Base-by-base conservation (phyloP, 345 rosid genomes). In the Eucalyptus tenuipes region DNA sequence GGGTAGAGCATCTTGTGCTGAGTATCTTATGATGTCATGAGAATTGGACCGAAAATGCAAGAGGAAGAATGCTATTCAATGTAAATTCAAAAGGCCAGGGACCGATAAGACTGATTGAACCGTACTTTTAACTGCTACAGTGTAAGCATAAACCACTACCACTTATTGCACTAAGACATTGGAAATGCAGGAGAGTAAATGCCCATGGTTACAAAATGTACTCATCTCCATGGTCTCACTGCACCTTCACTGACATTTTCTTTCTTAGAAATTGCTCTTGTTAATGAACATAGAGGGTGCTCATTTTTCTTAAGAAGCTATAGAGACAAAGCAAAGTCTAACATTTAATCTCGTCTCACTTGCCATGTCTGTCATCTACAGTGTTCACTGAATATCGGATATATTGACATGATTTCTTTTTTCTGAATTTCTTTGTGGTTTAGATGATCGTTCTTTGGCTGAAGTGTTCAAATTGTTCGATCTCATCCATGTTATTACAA, bases 391-490 rank as follows among this genome's bases (percentile, higher is more conserved):
- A 40, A 20, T 40, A 11, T 40, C 1, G 14, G 29, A 37, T 47
- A 42, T 45, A 61, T 47, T 89, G 13, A 37, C 47, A 80, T 47
- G 20, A 42, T 49, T 33, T 50, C 49, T 12, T 11, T 4, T 40
- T 27, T 64, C 84, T 18, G 50, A 53, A 44, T 89, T 66, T 31
- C 40, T 88, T 49, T 59, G 16, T 80, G 33, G 87, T 89, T 88
- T 91, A 94, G 99, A 91, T 91, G 96, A 94, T 90, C 95, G 99
- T 45, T 92, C 99, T 57, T 89, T 94, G 90, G 89, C 16, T 57
- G 99, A 97, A 89, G 99, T 96, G 68, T 97, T 97, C 96, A 96
- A 95, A 93, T 91, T 97, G 91, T 97, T 97, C 52, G 98, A 96
- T 90, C 91, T 97, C 87, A 96, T 97, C 88, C 99, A 96, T 91